phyloP scores from a whole-genome alignment of 805 yeast genomes.

The Citeromyces nyonsensis region DNA sequence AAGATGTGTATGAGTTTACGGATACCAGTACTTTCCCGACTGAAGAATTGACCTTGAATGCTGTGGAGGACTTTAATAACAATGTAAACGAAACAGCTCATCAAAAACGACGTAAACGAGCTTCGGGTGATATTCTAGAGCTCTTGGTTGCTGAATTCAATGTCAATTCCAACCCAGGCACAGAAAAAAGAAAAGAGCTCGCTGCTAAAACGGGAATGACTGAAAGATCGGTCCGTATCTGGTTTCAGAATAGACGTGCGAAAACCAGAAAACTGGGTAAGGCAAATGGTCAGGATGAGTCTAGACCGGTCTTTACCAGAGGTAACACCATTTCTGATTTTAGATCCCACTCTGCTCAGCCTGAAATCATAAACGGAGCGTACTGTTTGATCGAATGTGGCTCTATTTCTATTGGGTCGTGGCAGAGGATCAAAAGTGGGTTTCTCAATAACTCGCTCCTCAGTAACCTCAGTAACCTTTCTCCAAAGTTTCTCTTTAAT shows the following conservation, averaged over 20 bases:
- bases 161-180: slow-evolving; percentile 60
- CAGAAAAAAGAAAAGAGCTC: slow-evolving; percentile 53
- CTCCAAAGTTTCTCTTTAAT: slow-evolving; percentile 49
- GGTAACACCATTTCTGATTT: background rate
- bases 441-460: slow-evolving; percentile 23
- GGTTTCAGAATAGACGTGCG: slow-evolving; percentile 87
- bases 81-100: too few relatives aligned
- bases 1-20: background rate
- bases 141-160: slow-evolving; percentile 54
- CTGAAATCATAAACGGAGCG: slow-evolving; percentile 44
- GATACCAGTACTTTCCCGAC: background rate
- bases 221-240: slow-evolving; percentile 78
- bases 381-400: slow-evolving; percentile 56
- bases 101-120: slow-evolving; percentile 13
- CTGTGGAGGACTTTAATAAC: too few relatives aligned
- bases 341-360: slow-evolving; percentile 11
- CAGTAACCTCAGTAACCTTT: slow-evolving; percentile 36
- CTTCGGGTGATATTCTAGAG: slow-evolving; percentile 56
- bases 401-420: slow-evolving; percentile 59
- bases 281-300: slow-evolving; percentile 14
- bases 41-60: too few relatives aligned
- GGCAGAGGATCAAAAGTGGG: slow-evolving; percentile 71
- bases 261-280: slow-evolving; percentile 56
- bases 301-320: background rate
- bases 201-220: slow-evolving; percentile 67